Conservation (phyloP, 2,329 filamentous ascomycete genomes). For the Leptographium galeiforme region DNA sequence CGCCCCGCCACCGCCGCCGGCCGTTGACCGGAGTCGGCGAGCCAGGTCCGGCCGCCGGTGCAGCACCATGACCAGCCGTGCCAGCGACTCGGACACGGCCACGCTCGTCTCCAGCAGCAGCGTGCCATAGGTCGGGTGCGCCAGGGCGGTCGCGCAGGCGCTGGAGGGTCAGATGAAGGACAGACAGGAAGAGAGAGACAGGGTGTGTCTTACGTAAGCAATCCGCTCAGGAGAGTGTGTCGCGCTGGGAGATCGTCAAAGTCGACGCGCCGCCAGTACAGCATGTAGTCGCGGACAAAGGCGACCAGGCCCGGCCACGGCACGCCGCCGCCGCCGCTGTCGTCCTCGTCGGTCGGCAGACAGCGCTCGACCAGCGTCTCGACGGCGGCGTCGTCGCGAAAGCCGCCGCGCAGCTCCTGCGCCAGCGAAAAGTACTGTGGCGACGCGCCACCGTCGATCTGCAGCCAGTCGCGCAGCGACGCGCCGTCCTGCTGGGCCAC, state of each 20-base stretch:
- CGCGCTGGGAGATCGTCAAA: slow-evolving; percentile 61
- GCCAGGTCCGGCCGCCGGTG: slow-evolving; percentile 70
- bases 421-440: slow-evolving; percentile 56
- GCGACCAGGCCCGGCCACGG: slow-evolving; percentile 64
- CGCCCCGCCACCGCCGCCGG: slow-evolving; percentile 24
- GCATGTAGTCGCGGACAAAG: slow-evolving; percentile 71
- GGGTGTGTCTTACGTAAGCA: slow-evolving; percentile 21
- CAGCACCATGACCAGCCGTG: slow-evolving; percentile 70
- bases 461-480: slow-evolving; percentile 54
- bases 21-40: slow-evolving; percentile 34
- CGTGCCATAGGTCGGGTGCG: slow-evolving; percentile 64
- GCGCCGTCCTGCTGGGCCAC: slow-evolving; percentile 35
- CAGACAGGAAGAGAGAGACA: background rate
- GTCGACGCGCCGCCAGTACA: slow-evolving; percentile 69
- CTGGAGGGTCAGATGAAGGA: slow-evolving; percentile 25
- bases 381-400: slow-evolving; percentile 37
- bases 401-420: slow-evolving; percentile 49
- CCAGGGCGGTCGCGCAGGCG: slow-evolving; percentile 70
- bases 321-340: slow-evolving; percentile 47
- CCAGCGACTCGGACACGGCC: slow-evolving; percentile 65
- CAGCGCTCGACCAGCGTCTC: slow-evolving; percentile 49
- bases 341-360: slow-evolving; percentile 51
- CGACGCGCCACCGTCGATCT: slow-evolving; percentile 59
- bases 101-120: slow-evolving; percentile 76
- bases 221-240: slow-evolving; percentile 57